Evolutionary conservation across 2,329 filamentous ascomycete species (phyloP).

Genomic region (Fusarium scirpi): DNA sequence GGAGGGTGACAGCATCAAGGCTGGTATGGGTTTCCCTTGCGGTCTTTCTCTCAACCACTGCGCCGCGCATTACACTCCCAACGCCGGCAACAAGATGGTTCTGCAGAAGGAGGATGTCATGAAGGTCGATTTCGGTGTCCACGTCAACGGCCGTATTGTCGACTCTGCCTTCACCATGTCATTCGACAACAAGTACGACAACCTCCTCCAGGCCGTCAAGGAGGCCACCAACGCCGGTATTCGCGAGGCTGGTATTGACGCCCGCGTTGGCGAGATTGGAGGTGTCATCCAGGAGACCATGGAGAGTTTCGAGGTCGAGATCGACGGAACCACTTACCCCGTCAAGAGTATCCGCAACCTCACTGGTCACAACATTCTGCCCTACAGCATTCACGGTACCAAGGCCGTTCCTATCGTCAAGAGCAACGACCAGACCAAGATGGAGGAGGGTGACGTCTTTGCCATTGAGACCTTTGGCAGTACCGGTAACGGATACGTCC

Average conservation of each 20-base stretch:
- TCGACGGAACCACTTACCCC: constrained; percentile 81
- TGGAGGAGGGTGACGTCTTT: constrained; percentile 97
- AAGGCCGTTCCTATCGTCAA: constrained; percentile 97
- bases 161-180: constrained; percentile 85
- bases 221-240: constrained; percentile 88
- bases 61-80: constrained; percentile 88
- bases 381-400: constrained; percentile 89
- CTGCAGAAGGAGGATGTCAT: constrained; percentile 80
- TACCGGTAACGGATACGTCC: constrained; percentile 88
- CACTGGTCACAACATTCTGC: constrained; percentile 90
- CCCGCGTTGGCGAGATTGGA: constrained; percentile 86
- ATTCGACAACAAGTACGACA: constrained; percentile 81
- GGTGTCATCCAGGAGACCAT: constrained; percentile 88
- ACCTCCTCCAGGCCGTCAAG: constrained; percentile 77
- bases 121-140: constrained; percentile 86
- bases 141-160: constrained; percentile 83
- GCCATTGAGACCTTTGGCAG: constrained; percentile 97
- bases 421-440: constrained; percentile 87
- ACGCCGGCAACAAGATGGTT: constrained; percentile 84
- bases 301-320: constrained; percentile 92
- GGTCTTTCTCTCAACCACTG: constrained; percentile 87
- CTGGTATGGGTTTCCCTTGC: constrained; percentile 88
- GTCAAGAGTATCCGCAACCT: constrained; percentile 89
- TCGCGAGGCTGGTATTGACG: constrained; percentile 87
- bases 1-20: constrained; percentile 81